Evolutionary conservation across 192 early-diverging fungal species (phyloP), one percentile per base, ranked within the genome.

Genomic region (Backusella tuberculispora): DNA sequence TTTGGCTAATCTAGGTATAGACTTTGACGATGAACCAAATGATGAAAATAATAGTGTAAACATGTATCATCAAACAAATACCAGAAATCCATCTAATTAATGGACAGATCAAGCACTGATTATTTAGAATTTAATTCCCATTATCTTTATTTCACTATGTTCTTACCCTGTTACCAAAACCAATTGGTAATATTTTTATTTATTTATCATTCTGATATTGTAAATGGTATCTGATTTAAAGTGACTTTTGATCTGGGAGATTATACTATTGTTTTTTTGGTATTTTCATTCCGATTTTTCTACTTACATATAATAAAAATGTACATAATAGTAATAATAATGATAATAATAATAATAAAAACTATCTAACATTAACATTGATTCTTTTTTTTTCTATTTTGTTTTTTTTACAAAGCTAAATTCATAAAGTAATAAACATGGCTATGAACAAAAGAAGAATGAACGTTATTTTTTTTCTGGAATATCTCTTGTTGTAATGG

Each of bases 381-480:
- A n/a, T n/a, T n/a, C 12, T 26, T 60, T 60, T 26, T 60, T 26
- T 24, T 12, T 12, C 53, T 56, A 12, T 56, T 56, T 21, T 21
- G n/a, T 24, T 56, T 24, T 24, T 56, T 56, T 24, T 56, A 56
- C 12, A 60, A 60, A 24, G 24, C 21, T 12, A 60, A 24, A 60
- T 60, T 60, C 26, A 19, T 12, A 60, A 26, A 60, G 26, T 12
- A 26, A 60, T 60, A 26, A 60, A 60, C 24, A 60, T 60, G 53
- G 21, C 21, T 60, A 26, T 60, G 26, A 60, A 26, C 21, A 60
- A 60, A 26, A 26, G 21, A 26, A 26, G 29, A 60, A 12, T 60
- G 13, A 60, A 60, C 21, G 53, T 60, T 60, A 60, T 24, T 24
- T 60, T 60, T 60, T 60, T 60, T 60, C 53, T 60, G 53, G 53